A percentile compares a stretch with the other conserved stretches of the same genome.
Conservation (phyloP, 2,329 filamentous ascomycete species). For the Sarocladium oryzae region DNA sequence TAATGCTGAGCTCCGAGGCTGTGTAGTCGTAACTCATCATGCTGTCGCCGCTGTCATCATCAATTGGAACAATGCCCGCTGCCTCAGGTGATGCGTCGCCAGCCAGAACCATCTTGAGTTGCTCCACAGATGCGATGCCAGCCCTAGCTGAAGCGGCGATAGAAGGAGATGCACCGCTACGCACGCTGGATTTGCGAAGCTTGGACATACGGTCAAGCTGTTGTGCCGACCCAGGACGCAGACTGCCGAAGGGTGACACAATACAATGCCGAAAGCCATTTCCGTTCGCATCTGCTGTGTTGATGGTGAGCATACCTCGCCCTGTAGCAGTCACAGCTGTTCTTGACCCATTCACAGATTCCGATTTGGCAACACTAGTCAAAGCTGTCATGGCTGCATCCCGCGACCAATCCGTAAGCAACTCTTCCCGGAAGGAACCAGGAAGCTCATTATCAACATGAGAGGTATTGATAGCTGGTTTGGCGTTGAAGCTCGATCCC, state of each 20-base stretch:
- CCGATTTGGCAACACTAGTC: constrained; percentile 62
- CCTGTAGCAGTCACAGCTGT: constrained; percentile 49
- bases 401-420: constrained; percentile 74
- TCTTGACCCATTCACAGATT: constrained; percentile 70
- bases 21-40: constrained; percentile 65
- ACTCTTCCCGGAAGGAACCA: constrained; percentile 60
- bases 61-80: constrained; percentile 28
- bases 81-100: constrained; percentile 39
- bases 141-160: constrained; percentile 37
- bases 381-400: constrained; percentile 64
- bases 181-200: constrained; percentile 47
- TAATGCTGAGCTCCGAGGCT: constrained; percentile 61
- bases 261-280: constrained; percentile 23
- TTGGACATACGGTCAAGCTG: constrained; percentile 30
- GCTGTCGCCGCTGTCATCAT: constrained; percentile 56
- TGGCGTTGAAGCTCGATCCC: constrained; percentile 37
- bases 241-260: constrained; percentile 41
- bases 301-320: constrained; percentile 53
- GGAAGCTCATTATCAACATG: constrained; percentile 52
- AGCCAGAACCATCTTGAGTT: constrained; percentile 55
- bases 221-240: constrained; percentile 41
- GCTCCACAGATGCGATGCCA: constrained; percentile 54
- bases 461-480: constrained; percentile 26
- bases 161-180: constrained; percentile 42
- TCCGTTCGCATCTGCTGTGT: constrained; percentile 33